Evolutionary conservation across 163 green algal species (phyloP).

Genomic region (Volvox carteri): DNA sequence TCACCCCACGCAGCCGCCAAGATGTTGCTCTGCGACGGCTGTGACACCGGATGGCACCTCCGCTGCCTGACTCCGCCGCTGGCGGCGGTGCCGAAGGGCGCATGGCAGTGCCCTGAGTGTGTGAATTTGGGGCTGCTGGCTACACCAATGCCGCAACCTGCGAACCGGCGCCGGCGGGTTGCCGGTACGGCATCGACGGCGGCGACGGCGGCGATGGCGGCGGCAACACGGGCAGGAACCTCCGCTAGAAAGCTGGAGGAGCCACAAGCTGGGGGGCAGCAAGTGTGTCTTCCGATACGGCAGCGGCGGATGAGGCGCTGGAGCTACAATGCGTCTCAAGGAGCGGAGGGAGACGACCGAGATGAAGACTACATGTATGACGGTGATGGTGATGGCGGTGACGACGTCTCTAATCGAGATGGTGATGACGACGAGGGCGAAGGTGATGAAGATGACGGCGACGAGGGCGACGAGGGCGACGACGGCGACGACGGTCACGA

Average conservation of each 20-base stretch:
- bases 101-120: background rate
- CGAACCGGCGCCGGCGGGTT: too few relatives aligned
- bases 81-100: background rate
- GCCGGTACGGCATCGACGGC: background rate
- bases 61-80: slow-evolving; percentile 18
- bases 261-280: background rate
- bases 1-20: background rate
- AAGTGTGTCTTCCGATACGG: background rate
- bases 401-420: background rate
- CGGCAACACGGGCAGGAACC: background rate
- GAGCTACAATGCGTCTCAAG: background rate
- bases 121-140: too few relatives aligned
- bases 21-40: slow-evolving; percentile 34
- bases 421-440: background rate
- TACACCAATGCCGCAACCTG: too few relatives aligned
- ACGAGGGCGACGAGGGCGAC: background rate
- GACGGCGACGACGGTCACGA: background rate
- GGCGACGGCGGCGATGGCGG: background rate
- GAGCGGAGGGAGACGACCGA: background rate
- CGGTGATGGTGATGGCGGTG: background rate
- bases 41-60: slow-evolving; percentile 13
- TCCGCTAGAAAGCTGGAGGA: background rate
- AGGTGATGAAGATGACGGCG: background rate
- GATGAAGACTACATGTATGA: background rate
- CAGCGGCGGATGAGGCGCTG: background rate